Percentiles rank a stretch among this genome's conserved stretches.
phyloP scores from a whole-genome alignment of 106 monocot species.

The Cymbidium sinense region DNA sequence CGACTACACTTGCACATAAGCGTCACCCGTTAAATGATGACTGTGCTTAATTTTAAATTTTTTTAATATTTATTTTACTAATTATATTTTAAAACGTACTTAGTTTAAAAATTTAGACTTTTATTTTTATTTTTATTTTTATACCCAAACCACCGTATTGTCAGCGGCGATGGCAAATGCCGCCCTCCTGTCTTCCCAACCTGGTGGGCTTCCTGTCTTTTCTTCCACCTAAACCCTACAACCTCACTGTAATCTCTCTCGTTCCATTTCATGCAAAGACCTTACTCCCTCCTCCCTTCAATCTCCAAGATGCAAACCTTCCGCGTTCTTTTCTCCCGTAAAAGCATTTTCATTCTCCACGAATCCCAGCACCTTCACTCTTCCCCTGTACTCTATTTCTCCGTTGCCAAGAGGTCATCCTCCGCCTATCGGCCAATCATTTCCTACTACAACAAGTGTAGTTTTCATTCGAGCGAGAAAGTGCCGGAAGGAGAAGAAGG shows the following conservation, averaged over 20 bases:
- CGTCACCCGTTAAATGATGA: too few relatives aligned
- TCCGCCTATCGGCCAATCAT: background rate
- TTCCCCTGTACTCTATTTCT: background rate
- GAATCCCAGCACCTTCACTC: background rate
- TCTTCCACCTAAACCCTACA: constrained; percentile 16
- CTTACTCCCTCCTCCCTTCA: background rate
- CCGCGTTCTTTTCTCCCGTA: constrained; percentile 6
- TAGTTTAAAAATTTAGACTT: too few relatives aligned
- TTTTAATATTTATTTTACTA: too few relatives aligned
- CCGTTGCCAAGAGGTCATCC: background rate
- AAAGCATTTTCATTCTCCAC: background rate
- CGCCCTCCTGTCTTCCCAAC: background rate
- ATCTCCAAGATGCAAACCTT: constrained; percentile 17
- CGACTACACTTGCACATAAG: too few relatives aligned
- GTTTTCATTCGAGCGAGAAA: constrained; percentile 3
- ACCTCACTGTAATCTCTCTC: background rate
- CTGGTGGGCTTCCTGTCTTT: background rate
- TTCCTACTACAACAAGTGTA: background rate
- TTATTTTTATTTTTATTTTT: too few relatives aligned
- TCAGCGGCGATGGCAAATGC: too few relatives aligned
- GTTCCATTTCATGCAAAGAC: constrained; percentile 8
- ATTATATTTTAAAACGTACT: too few relatives aligned
- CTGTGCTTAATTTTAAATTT: too few relatives aligned
- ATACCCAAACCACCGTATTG: too few relatives aligned
- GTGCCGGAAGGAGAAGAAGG: constrained; percentile 2